Evolutionary conservation across 1,284 basidiomycete genomes (phyloP).

Genomic region (Crepidotus sp.): DNA sequence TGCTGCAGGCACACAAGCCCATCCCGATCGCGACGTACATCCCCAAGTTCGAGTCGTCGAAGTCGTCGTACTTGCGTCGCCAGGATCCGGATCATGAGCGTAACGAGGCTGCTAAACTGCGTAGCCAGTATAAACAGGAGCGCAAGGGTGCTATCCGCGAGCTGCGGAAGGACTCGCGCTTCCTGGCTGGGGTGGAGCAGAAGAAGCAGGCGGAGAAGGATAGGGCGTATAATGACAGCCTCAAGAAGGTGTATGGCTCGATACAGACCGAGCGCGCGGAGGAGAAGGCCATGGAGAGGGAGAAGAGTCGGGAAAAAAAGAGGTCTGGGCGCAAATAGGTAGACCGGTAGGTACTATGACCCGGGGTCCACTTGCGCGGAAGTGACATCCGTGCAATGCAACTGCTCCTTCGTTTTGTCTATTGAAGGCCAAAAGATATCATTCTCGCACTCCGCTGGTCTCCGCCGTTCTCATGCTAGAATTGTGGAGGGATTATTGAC

Average conservation of each 20-base stretch:
- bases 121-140: constrained; percentile 90
- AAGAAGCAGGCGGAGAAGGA: constrained; percentile 83
- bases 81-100: constrained; percentile 93
- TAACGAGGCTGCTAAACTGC: constrained; percentile 81
- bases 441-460: too few species aligned
- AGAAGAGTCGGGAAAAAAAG: constrained; percentile 71
- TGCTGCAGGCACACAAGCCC: constrained; percentile 90
- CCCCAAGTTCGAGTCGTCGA: constrained; percentile 87
- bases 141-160: constrained; percentile 96
- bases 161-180: constrained; percentile 89
- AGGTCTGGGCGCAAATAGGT: constrained; percentile 64
- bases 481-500: too few species aligned
- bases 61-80: constrained; percentile 70
- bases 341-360: background rate
- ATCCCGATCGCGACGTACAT: constrained; percentile 91
- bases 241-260: constrained; percentile 77
- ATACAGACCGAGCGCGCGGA: constrained; percentile 90
- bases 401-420: too few species aligned
- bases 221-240: constrained; percentile 61
- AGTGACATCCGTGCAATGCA: too few species aligned
- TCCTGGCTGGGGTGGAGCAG: constrained; percentile 84
- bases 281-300: constrained; percentile 86
- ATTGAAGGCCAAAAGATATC: too few species aligned
- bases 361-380: too few species aligned
- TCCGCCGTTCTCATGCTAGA: too few species aligned